Base-by-base conservation (phyloP, 345 rosid species). In the Euphorbia pulcherrima region DNA sequence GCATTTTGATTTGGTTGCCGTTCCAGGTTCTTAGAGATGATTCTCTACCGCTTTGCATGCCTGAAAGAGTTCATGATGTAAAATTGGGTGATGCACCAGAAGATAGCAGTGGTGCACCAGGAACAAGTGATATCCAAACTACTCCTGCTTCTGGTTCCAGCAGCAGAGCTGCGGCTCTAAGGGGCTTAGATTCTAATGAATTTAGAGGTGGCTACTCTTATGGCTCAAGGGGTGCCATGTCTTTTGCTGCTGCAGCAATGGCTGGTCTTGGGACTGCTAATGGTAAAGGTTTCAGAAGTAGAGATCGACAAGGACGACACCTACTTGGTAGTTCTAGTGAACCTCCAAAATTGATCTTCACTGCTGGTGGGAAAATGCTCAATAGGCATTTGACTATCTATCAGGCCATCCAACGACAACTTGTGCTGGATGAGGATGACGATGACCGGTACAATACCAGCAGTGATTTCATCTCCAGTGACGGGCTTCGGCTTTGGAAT, bases 181-280 rank as follows among this genome's bases (percentile, higher is more conserved):
- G 89, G 77, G 88, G 84, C 47, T 85, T 91, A 4, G 92, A 90
- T 78, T 86, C 90, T 76, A 72, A 86, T 78, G 97, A 84, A 72
- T 81, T 87, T 60, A 84, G 92, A 68, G 73, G 84, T 81, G 86
- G 88, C 33, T 82, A 71, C 77, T 69, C 94, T 67, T 90, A 83
- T 73, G 89, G 96, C 64, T 82, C 98, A 53, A 88, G 96, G 79
- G 99, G 97, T 73, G 92, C 96, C 21, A 87, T 90, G 88, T 92
- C 97, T 44, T 95, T 92, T 80, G 99, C 97, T 55, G 97, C 99
- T 61, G 98, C 97, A 39, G 92, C 99, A 8, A 92, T 92, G 98
- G 96, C 97, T 76, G 99, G 99, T 65, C 88, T 92, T 75, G 94
- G 96, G 71, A 84, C 94, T 79, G 83, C 89, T 64, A 87, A 88